These are phyloP conservation scores for Rubus parviflorus DNA, from an alignment of 306 rosid genomes.

Conservation along the genomic window DNA sequence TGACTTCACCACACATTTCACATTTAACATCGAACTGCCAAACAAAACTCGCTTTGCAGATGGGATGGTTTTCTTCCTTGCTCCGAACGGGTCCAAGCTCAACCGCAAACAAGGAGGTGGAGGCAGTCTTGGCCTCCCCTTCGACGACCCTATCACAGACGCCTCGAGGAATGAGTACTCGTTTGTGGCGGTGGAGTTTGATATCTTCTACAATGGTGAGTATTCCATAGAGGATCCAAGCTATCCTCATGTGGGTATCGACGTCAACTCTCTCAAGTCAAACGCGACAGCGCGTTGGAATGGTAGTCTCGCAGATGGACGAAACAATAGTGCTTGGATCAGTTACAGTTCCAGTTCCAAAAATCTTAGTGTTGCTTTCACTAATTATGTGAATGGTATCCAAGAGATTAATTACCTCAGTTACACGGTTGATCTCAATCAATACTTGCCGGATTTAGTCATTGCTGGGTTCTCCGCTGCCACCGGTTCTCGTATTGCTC, in stretches of 20 bases:
- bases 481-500: not conserved
- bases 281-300: not conserved
- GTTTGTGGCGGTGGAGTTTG: not conserved
- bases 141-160: not conserved
- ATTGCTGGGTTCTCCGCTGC: not conserved
- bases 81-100: not conserved
- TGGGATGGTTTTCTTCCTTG: not conserved
- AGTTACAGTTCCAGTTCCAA: constrained; percentile 23
- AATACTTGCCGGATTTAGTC: constrained; percentile 5
- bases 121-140: not conserved
- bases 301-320: not conserved
- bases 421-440: constrained; percentile 11
- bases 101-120: not conserved
- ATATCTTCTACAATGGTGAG: not conserved
- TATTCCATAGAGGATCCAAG: not conserved
- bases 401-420: not conserved
- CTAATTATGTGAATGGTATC: not conserved
- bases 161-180: not conserved
- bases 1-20: constrained; percentile 2
- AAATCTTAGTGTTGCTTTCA: constrained; percentile 32
- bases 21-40: not conserved
- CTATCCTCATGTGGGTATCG: not conserved
- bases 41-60: not conserved
- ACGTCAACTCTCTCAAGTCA: not conserved
- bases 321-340: constrained; percentile 25